Evolutionary conservation across 805 yeast species (phyloP).

Genomic region (Cyberlindnera bimundalis): DNA sequence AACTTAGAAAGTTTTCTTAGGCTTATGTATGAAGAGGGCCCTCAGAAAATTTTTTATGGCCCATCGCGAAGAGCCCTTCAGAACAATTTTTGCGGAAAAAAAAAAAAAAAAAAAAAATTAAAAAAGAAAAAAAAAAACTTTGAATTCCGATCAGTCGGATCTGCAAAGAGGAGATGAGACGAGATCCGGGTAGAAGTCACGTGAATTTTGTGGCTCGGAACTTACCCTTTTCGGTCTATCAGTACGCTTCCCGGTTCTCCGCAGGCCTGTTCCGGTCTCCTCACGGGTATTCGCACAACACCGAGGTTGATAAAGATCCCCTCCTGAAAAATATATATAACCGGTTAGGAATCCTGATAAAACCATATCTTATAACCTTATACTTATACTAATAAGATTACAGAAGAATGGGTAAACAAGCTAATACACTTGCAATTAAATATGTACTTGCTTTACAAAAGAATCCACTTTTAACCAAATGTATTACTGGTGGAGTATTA

Average conservation of each 20-base stretch:
- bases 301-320: slow-evolving; percentile 2
- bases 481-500: slow-evolving; percentile 53
- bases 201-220: neutral
- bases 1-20: too few relatives aligned
- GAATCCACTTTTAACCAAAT: slow-evolving; percentile 58
- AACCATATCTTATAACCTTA: too few relatives aligned
- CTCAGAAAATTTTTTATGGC: slow-evolving; percentile 16
- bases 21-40: neutral
- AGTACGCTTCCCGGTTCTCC: neutral
- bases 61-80: slow-evolving; percentile 9
- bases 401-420: neutral
- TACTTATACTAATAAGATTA: too few relatives aligned
- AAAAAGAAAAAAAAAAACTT: neutral
- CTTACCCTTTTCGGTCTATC: neutral
- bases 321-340: neutral
- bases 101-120: slow-evolving; percentile 1
- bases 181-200: slow-evolving; percentile 1
- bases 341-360: too few relatives aligned
- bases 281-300: slow-evolving; percentile 4
- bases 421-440: slow-evolving; percentile 18
- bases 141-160: too few relatives aligned
- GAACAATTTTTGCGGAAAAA: neutral
- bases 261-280: neutral
- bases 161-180: neutral
- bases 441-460: slow-evolving; percentile 39